A percentile compares a stretch with the other conserved stretches of the same genome.
Evolutionary conservation across 805 yeast genomes (phyloP).

Genomic region (Clavispora asparagi): DNA sequence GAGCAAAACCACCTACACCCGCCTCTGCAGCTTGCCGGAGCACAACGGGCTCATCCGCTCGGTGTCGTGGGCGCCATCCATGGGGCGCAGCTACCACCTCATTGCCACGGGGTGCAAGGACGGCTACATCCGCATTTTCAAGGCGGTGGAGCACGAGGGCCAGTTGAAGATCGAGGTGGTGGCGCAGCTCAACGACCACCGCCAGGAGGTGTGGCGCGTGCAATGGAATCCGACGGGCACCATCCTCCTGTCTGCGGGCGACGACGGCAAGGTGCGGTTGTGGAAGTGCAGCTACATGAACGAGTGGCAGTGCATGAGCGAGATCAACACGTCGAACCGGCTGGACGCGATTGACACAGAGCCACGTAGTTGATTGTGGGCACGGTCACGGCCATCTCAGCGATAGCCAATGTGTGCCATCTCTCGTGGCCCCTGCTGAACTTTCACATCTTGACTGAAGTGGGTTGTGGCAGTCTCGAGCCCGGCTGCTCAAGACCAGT

Average conservation of each 20-base stretch:
- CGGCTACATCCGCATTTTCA: constrained; percentile 83
- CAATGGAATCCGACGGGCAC: constrained; percentile 95
- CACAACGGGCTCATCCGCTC: constrained; percentile 84
- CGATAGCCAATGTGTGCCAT: too few species aligned
- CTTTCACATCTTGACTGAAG: too few species aligned
- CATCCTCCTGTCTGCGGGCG: constrained; percentile 87
- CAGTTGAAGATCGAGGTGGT: constrained; percentile 49
- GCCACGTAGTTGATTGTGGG: too few species aligned
- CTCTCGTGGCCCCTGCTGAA: too few species aligned
- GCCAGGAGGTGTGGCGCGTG: constrained; percentile 93
- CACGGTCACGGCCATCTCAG: too few species aligned
- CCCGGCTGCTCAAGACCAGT: too few species aligned
- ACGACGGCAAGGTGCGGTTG: constrained; percentile 84
- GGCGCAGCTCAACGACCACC: constrained; percentile 70
- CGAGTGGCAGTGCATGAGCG: constrained; percentile 89
- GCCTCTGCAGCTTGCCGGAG: constrained; percentile 67
- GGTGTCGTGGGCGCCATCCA: constrained; percentile 94
- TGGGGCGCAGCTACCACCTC: constrained; percentile 84
- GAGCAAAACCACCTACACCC: constrained; percentile 35
- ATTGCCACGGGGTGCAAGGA: constrained; percentile 96
- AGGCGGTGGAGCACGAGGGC: constrained; percentile 46
- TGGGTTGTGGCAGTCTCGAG: too few species aligned
- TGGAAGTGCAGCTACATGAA: constrained; percentile 88
- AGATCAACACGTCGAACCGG: constrained; percentile 29
- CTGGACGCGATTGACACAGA: constrained; percentile 2